These are phyloP conservation scores for Chytriomyces sp. DNA, from an alignment of 192 early-diverging fungal species.

Conservation along the genomic window DNA sequence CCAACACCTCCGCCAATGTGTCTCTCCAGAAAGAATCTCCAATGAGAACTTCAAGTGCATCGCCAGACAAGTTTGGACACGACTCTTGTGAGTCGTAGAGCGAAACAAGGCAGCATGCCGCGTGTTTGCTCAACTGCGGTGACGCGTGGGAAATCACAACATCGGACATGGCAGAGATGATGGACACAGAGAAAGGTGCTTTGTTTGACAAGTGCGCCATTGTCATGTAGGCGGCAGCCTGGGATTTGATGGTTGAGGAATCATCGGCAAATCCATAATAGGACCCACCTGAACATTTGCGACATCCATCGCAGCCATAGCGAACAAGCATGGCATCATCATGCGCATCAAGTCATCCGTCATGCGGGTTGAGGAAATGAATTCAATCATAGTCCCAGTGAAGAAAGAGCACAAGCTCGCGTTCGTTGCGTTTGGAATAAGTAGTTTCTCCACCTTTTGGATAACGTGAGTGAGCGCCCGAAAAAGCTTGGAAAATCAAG, in stretches of 20 bases:
- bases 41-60: neutral
- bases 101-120: conserved; percentile 29
- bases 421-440: conserved; percentile 37
- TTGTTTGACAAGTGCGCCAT: conserved; percentile 63
- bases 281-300: conserved; percentile 47
- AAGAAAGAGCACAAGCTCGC: conserved; percentile 70
- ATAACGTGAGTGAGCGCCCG: conserved; percentile 34
- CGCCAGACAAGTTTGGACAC: neutral
- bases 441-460: conserved; percentile 24
- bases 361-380: conserved; percentile 50
- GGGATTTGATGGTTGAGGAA: neutral
- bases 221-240: conserved; percentile 62
- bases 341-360: conserved; percentile 57
- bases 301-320: conserved; percentile 47
- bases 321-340: conserved; percentile 64
- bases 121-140: conserved; percentile 26
- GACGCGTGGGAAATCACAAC: conserved; percentile 42
- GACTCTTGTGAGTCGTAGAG: conserved; percentile 18
- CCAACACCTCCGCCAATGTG: conserved; percentile 5
- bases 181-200: conserved; percentile 46
- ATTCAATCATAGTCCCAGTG: conserved; percentile 62
- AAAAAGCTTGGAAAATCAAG: conserved; percentile 39
- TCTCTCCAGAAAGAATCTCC: conserved; percentile 1
- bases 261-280: conserved; percentile 7
- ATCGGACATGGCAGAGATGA: conserved; percentile 46